Evolutionary conservation across 2,329 filamentous ascomycete genomes (phyloP).

Genomic region (Epichloe aotearoae): DNA sequence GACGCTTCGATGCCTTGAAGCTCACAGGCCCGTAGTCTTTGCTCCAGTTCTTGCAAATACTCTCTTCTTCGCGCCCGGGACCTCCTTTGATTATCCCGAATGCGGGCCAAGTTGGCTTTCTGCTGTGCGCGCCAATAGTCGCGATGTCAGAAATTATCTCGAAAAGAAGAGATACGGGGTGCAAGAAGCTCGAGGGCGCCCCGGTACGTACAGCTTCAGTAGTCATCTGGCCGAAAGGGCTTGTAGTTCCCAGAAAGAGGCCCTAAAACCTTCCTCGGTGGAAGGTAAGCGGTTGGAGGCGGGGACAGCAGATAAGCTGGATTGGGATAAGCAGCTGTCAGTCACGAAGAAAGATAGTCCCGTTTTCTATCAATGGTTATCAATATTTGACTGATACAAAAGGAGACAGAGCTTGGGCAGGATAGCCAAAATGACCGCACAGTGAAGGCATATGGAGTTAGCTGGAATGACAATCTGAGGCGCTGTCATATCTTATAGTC

Average conservation of each 20-base stretch:
- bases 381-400: background rate
- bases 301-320: background rate
- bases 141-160: background rate
- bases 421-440: background rate
- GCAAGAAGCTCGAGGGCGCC: background rate
- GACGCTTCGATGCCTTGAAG: constrained; percentile 53
- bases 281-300: constrained; percentile 1
- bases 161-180: background rate
- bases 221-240: constrained; percentile 9
- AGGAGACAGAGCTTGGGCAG: background rate
- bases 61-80: constrained; percentile 63
- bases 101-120: constrained; percentile 35
- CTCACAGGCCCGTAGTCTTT: constrained; percentile 46
- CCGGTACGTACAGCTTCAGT: constrained; percentile 11
- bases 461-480: background rate
- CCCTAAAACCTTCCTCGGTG: background rate
- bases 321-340: background rate
- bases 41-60: constrained; percentile 57
- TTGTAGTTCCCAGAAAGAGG: background rate
- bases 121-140: constrained; percentile 14
- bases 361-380: background rate
- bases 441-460: background rate
- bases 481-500: background rate
- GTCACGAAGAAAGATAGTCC: background rate
- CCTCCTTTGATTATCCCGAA: constrained; percentile 64